phyloP scores from a whole-genome alignment of 495 filamentous ascomycete species.

The Sphaerosporella brunnea region DNA sequence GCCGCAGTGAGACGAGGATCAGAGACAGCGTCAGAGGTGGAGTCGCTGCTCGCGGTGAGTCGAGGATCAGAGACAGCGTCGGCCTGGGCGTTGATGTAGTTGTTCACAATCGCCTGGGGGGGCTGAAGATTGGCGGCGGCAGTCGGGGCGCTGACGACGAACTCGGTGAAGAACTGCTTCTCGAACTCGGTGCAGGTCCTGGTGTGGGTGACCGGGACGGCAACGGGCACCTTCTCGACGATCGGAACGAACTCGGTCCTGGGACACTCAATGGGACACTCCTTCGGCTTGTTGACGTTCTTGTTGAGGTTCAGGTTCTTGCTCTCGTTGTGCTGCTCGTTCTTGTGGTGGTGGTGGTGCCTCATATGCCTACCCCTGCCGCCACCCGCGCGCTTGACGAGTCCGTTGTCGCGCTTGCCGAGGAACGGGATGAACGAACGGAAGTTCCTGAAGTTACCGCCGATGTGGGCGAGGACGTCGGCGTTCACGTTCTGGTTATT shows the following conservation, averaged over 20 bases:
- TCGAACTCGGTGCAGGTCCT: constrained; percentile 4
- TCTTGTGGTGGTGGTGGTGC: too few relatives aligned
- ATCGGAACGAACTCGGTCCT: constrained; percentile 3
- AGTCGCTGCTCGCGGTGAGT: too few relatives aligned
- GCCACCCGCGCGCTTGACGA: not conserved
- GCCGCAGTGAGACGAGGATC: too few relatives aligned
- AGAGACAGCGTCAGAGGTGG: not conserved
- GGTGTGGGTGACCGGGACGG: constrained; percentile 4
- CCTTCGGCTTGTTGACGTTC: not conserved
- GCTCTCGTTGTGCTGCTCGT: not conserved
- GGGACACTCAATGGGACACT: not conserved
- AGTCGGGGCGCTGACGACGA: not conserved
- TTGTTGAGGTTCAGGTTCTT: constrained; percentile 12
- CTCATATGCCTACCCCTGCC: too few relatives aligned
- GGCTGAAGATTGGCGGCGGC: not conserved
- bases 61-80: not conserved
- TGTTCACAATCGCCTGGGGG: constrained; percentile 4
- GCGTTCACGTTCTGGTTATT: constrained; percentile 21
- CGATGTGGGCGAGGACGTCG: constrained; percentile 10
- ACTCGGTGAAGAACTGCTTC: constrained; percentile 8
- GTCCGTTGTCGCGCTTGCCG: constrained; percentile 1
- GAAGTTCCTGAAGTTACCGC: not conserved
- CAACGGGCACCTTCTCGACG: constrained; percentile 6
- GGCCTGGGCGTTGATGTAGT: constrained; percentile 5
- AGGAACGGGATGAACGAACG: constrained; percentile 12